A percentile compares a stretch with the other conserved stretches of the same genome.
These are phyloP conservation scores for Eutypa lata DNA, from an alignment of 2,329 filamentous ascomycete species.

Conservation along the genomic window DNA sequence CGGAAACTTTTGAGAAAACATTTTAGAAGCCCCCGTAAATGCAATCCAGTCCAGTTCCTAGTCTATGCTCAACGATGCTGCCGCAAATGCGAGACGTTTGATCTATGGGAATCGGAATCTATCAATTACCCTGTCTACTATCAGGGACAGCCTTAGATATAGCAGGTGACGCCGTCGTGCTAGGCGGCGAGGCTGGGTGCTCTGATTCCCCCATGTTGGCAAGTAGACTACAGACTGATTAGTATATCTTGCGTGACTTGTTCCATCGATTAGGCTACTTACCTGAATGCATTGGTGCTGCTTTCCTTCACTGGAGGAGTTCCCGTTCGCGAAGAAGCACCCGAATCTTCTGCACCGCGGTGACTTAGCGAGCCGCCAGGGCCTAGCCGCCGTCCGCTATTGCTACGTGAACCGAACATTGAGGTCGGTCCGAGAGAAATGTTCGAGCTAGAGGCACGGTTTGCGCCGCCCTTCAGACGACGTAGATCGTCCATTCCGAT, in stretches of 20 bases:
- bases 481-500: constrained; percentile 90
- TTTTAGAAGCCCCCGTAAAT: constrained; percentile 41
- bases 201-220: constrained; percentile 58
- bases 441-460: constrained; percentile 60
- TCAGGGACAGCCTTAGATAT: constrained; percentile 61
- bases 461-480: constrained; percentile 66
- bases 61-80: constrained; percentile 39
- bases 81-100: constrained; percentile 35
- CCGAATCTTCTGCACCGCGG: constrained; percentile 81
- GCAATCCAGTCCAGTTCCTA: constrained; percentile 38
- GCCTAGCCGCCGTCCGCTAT: constrained; percentile 79
- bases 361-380: constrained; percentile 69
- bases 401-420: constrained; percentile 85
- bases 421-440: constrained; percentile 76
- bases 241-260: constrained; percentile 16
- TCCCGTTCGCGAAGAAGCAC: constrained; percentile 81
- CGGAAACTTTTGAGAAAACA: constrained; percentile 43
- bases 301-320: constrained; percentile 71
- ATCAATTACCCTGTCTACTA: constrained; percentile 52
- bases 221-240: constrained; percentile 45
- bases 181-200: constrained; percentile 67
- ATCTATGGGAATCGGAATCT: constrained; percentile 34
- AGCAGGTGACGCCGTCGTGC: constrained; percentile 63
- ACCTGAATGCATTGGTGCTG: constrained; percentile 93
- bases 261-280: constrained; percentile 36